These are phyloP conservation scores for Ramaria sp. DNA, from an alignment of 768 basidiomycete genomes.

Conservation along the genomic window DNA sequence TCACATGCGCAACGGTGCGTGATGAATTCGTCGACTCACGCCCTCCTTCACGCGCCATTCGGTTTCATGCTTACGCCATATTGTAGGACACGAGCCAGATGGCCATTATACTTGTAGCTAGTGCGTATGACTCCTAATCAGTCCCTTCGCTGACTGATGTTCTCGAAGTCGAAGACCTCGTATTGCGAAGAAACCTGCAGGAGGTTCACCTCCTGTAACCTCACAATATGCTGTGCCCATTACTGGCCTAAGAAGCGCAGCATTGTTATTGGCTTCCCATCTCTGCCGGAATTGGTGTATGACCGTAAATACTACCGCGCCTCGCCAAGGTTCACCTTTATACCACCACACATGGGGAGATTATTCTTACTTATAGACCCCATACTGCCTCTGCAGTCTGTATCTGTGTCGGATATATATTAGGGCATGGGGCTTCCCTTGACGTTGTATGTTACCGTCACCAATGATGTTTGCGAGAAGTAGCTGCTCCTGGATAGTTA, in stretches of 20 bases:
- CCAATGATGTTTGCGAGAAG: no score
- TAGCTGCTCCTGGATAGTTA: no score
- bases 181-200: conserved; percentile 3
- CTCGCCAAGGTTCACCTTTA: no score
- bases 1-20: conserved; percentile 60
- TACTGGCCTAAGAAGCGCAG: neutral
- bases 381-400: no score
- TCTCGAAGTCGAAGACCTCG: conserved; percentile 5
- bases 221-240: neutral
- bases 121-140: neutral
- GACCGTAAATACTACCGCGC: no score
- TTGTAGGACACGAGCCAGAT: conserved; percentile 2
- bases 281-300: no score
- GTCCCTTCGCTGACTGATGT: neutral
- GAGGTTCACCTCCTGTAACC: conserved; percentile 1
- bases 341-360: no score
- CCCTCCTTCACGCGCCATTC: neutral
- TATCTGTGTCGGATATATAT: no score
- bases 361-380: no score
- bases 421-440: no score
- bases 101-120: conserved; percentile 3
- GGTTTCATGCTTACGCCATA: neutral
- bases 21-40: neutral
- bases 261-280: no score
- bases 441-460: no score